Evolutionary conservation across 75 land plant species (phyloP).

Genomic region (Cunninghamia lanceolata): DNA sequence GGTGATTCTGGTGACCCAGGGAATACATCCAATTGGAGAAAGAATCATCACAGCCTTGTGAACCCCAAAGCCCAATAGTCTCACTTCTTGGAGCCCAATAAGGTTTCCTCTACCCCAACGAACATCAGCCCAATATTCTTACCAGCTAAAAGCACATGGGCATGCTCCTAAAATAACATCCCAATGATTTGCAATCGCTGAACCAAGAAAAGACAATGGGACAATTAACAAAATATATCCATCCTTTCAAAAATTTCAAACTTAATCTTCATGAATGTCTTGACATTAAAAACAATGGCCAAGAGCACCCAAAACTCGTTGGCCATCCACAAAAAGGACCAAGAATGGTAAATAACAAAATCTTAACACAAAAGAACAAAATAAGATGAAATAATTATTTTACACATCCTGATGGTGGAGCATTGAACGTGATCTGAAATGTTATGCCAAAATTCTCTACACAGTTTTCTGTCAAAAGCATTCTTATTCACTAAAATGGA

Average conservation of each 20-base stretch:
- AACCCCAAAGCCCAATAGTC: not conserved
- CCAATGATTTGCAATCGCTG: not conserved
- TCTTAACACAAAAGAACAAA: not conserved
- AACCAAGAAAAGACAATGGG: not conserved
- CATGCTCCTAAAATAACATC: not conserved
- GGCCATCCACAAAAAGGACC: not conserved
- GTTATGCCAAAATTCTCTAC: too few species aligned
- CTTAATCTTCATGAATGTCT: not conserved
- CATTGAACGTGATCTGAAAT: too few species aligned
- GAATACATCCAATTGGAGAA: not conserved
- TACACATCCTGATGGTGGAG: too few species aligned
- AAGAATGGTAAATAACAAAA: not conserved
- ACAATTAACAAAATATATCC: not conserved
- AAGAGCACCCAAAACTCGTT: not conserved
- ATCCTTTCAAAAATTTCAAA: not conserved
- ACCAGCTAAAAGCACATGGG: not conserved
- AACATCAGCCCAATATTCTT: not conserved
- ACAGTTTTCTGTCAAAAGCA: too few species aligned
- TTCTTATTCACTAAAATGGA: too few species aligned
- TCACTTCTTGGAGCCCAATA: not conserved
- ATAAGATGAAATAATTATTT: not conserved
- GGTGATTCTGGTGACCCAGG: not conserved
- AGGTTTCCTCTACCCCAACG: not conserved
- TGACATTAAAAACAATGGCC: not conserved
- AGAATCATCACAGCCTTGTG: not conserved